Evolutionary conservation across 169 alveolate species (phyloP), one percentile per base, ranked within the genome.

Genomic region (Eimeria necatrix): DNA sequence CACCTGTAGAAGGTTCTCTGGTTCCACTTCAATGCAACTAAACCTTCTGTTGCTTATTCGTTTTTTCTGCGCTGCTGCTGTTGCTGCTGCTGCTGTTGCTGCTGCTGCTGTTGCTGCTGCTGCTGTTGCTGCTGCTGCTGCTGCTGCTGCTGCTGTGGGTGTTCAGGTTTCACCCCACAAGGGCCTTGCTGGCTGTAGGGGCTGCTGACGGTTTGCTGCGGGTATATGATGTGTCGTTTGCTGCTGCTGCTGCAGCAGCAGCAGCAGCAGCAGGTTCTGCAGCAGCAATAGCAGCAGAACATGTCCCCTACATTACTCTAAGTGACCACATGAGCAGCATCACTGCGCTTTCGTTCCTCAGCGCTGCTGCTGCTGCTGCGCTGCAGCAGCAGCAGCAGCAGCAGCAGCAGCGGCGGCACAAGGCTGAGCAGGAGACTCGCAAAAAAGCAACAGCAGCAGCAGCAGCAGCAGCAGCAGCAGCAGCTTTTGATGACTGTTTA

Each of bases 201-300:
- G 20, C 78, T 22, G 78, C 78, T 22, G 78, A 68, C 78, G 78
- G 78, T 22, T 3, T 68, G 78, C 48, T 68, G 78, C 78, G 78
- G 78, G 78, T 68, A 1, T 68, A 68, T 3, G 32, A 68, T 22
- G 32, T 68, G 14, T 68, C 78, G 14, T 68, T 68, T 68, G 78
- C 32, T 7, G 78, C 78, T 12, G 78, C 78, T 20, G 78, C 78
- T 12, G 41, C 5, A 16, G 20, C 41, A 68, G 78, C 78, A 68
- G 68, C 68, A 32, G 41, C 41, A 32, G 41, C 41, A 32, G 41
- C 41, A 32, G 41, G 41, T 32, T 10, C 68, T 14, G 68, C 22
- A 56, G 20, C 78, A 22, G 48, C 78, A 20, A n/a, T n/a, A 68
- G 78, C 78, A 22, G 46, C 78, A 68, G 78, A 68, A 22, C 78